Conservation (phyloP, 2,329 filamentous ascomycete species). For the Alternaria atra region DNA sequence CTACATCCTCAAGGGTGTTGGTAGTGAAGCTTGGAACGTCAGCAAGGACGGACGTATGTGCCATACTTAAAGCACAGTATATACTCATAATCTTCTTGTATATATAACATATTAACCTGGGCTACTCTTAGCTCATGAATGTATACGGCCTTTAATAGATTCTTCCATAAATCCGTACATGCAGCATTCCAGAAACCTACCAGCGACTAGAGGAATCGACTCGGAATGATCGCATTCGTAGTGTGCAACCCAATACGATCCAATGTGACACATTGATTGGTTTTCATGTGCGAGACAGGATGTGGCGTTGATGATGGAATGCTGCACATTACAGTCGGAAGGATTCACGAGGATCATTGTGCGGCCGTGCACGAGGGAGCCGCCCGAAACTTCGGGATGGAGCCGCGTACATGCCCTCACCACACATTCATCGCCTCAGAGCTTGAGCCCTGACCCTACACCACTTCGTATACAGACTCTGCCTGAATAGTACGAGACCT, state of each 20-base stretch:
- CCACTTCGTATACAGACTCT: neutral
- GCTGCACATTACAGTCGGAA: neutral
- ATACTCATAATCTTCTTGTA: neutral
- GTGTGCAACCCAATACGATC: neutral
- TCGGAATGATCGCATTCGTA: neutral
- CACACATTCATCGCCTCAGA: neutral
- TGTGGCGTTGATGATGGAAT: neutral
- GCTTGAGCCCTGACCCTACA: neutral
- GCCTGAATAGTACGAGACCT: neutral
- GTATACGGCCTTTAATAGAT: neutral
- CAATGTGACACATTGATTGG: too few species aligned
- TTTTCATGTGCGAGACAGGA: neutral
- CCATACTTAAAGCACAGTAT: neutral
- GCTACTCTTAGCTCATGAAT: neutral
- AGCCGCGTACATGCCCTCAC: neutral
- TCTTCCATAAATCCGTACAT: neutral
- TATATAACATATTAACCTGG: neutral
- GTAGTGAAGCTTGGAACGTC: constrained; percentile 31
- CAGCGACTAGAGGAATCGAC: neutral
- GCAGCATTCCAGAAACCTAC: neutral
- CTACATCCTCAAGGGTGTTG: constrained; percentile 30
- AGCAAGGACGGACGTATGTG: constrained; percentile 26
- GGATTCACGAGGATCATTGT: neutral
- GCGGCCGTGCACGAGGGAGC: neutral
- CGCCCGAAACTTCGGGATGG: neutral